Percentiles rank a stretch among this genome's conserved stretches.
Evolutionary conservation across 768 basidiomycete genomes (phyloP).

Genomic region (Lentinula boryana): DNA sequence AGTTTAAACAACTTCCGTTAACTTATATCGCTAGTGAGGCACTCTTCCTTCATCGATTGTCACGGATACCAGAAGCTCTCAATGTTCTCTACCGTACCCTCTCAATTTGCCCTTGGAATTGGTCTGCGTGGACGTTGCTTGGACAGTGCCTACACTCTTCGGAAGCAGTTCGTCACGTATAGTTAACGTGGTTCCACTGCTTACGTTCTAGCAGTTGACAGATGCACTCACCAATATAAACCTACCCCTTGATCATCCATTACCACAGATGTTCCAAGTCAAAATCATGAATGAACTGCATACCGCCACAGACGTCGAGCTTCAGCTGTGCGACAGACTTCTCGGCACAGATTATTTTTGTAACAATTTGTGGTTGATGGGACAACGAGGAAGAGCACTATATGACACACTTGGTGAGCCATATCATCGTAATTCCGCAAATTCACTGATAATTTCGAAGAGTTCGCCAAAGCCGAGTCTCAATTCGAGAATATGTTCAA

Average conservation of each 20-base stretch:
- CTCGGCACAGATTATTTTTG: constrained; percentile 51
- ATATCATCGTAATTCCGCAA: constrained; percentile 15
- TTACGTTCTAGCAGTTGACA: constrained; percentile 26
- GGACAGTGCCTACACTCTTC: constrained; percentile 37
- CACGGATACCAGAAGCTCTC: constrained; percentile 55
- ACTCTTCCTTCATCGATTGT: constrained; percentile 53
- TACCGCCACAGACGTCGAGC: constrained; percentile 55
- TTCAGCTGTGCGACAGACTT: constrained; percentile 54
- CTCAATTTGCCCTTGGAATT: constrained; percentile 60
- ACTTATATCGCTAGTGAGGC: constrained; percentile 42
- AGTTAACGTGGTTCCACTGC: not conserved
- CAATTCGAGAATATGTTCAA: constrained; percentile 23
- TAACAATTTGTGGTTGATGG: constrained; percentile 58
- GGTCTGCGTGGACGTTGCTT: constrained; percentile 64
- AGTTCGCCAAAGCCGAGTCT: constrained; percentile 24
- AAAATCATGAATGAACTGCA: constrained; percentile 66
- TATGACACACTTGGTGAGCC: constrained; percentile 37
- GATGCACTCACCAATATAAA: constrained; percentile 39
- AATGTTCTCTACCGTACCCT: constrained; percentile 55
- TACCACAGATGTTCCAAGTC: constrained; percentile 63
- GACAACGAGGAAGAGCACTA: constrained; percentile 55
- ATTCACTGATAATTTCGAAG: not conserved
- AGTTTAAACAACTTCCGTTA: not conserved
- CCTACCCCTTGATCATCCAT: constrained; percentile 44
- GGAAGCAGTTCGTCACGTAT: not conserved